Percentiles rank a stretch among this genome's conserved stretches.
Conservation (phyloP, 352 stramenopile genomes). For the Globisporangium middletonii region DNA sequence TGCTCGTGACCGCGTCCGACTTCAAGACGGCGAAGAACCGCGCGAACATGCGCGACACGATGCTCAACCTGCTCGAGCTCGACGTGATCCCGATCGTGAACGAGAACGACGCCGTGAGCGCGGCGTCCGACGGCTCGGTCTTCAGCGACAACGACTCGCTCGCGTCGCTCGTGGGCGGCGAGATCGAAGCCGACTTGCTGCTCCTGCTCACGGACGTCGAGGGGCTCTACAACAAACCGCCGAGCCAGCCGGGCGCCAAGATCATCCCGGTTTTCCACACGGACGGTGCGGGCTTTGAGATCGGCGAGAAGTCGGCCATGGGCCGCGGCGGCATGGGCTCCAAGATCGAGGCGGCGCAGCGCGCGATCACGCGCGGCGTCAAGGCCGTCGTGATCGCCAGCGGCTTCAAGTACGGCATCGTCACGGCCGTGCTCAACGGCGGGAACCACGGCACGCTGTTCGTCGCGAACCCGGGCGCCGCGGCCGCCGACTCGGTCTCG, state of each 20-base stretch:
- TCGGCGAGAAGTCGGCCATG: constrained; percentile 74
- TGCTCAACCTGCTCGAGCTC: constrained; percentile 90
- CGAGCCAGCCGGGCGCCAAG: constrained; percentile 66
- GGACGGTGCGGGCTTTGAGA: constrained; percentile 56
- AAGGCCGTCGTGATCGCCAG: constrained; percentile 92
- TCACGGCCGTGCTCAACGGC: constrained; percentile 86
- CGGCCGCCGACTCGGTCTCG: constrained; percentile 30
- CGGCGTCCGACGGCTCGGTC: constrained; percentile 59
- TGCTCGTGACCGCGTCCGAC: constrained; percentile 75
- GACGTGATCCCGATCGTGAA: constrained; percentile 98
- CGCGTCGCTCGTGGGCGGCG: constrained; percentile 78
- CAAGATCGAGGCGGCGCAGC: constrained; percentile 91
- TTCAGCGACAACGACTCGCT: constrained; percentile 98
- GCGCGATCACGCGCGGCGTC: constrained; percentile 85
- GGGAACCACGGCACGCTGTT: constrained; percentile 82
- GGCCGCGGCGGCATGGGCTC: constrained; percentile 93
- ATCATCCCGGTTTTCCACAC: constrained; percentile 70
- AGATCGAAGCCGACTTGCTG: constrained; percentile 92
- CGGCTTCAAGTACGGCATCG: constrained; percentile 90
- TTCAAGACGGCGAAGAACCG: constrained; percentile 84
- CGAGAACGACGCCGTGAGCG: constrained; percentile 97
- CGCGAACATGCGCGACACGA: constrained; percentile 84
- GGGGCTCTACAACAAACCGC: constrained; percentile 92
- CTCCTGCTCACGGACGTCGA: constrained; percentile 97
- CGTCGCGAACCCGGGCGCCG: constrained; percentile 53